Percentiles rank a stretch among this genome's conserved stretches.
phyloP scores from a whole-genome alignment of 768 basidiomycete genomes.

The Dacryopinax spathularia region DNA sequence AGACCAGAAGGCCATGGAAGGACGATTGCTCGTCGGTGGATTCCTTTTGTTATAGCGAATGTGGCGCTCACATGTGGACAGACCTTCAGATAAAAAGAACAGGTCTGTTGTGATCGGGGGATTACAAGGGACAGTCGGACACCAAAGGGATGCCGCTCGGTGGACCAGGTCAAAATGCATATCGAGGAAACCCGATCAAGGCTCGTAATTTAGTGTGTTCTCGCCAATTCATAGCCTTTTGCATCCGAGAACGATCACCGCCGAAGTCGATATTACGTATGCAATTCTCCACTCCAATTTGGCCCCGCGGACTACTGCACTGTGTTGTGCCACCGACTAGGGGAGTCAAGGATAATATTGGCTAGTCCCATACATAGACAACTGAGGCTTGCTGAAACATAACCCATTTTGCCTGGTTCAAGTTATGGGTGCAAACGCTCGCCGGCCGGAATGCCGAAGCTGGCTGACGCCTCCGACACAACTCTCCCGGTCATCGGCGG shows the following conservation, averaged over 20 bases:
- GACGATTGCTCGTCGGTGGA: neutral
- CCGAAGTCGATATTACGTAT: neutral
- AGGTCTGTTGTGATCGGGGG: too few species aligned
- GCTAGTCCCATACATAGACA: neutral
- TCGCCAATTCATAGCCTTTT: neutral
- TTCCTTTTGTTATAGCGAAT: neutral
- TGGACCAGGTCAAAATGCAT: neutral
- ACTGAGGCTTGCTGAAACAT: neutral
- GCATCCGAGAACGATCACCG: neutral
- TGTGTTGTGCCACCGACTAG: neutral
- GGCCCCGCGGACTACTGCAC: neutral
- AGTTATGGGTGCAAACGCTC: neutral
- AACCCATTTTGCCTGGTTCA: neutral
- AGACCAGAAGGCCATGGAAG: neutral
- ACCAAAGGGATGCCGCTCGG: too few species aligned
- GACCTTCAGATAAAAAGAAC: too few species aligned
- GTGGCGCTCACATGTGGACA: too few species aligned
- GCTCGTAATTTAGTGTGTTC: neutral
- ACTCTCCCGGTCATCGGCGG: neutral
- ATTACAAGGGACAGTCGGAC: too few species aligned
- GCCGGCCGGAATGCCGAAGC: neutral
- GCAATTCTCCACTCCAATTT: neutral
- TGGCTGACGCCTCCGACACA: neutral
- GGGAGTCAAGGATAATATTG: neutral
- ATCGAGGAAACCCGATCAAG: neutral